A percentile compares a stretch with the other conserved stretches of the same genome.
phyloP scores from a whole-genome alignment of 2,329 filamentous ascomycete species.

The Epichloe coenophiala region DNA sequence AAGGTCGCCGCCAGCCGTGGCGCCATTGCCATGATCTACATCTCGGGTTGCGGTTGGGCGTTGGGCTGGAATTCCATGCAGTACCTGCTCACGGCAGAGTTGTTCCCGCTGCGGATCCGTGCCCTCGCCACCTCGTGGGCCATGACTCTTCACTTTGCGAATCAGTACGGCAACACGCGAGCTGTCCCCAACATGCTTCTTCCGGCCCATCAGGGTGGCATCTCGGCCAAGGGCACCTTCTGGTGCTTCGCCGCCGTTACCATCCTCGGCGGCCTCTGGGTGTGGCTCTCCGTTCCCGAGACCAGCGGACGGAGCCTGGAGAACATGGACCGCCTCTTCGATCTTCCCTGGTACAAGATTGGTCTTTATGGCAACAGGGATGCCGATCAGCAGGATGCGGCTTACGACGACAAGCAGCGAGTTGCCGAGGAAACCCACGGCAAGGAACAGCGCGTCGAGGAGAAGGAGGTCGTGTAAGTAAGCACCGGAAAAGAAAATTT shows the following conservation, averaged over 20 bases:
- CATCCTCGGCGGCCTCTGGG: slow-evolving; percentile 53
- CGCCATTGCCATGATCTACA: slow-evolving; percentile 61
- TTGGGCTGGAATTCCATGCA: slow-evolving; percentile 65
- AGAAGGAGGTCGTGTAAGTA: too few relatives aligned
- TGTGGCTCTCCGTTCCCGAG: slow-evolving; percentile 61
- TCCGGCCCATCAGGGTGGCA: slow-evolving; percentile 27
- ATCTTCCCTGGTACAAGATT: slow-evolving; percentile 62
- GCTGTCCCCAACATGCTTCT: slow-evolving; percentile 66
- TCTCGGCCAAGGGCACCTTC: slow-evolving; percentile 55
- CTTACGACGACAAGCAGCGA: slow-evolving; percentile 30
- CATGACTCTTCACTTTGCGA: slow-evolving; percentile 69
- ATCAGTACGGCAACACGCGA: slow-evolving; percentile 65
- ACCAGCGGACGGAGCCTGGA: slow-evolving; percentile 53
- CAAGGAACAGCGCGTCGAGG: slow-evolving; percentile 22
- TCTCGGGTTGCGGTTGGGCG: slow-evolving; percentile 57
- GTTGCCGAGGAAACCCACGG: slow-evolving; percentile 19
- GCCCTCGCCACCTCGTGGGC: slow-evolving; percentile 57
- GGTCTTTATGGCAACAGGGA: slow-evolving; percentile 42
- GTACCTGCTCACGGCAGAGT: slow-evolving; percentile 64
- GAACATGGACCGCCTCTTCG: slow-evolving; percentile 60
- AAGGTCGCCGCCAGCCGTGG: slow-evolving; percentile 47
- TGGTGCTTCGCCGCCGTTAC: slow-evolving; percentile 63
- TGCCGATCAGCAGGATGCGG: slow-evolving; percentile 32
- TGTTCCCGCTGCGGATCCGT: slow-evolving; percentile 63
- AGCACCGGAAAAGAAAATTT: too few relatives aligned